Base-by-base conservation (phyloP, 2,329 filamentous ascomycete genomes). In the Colletotrichum sp. region DNA sequence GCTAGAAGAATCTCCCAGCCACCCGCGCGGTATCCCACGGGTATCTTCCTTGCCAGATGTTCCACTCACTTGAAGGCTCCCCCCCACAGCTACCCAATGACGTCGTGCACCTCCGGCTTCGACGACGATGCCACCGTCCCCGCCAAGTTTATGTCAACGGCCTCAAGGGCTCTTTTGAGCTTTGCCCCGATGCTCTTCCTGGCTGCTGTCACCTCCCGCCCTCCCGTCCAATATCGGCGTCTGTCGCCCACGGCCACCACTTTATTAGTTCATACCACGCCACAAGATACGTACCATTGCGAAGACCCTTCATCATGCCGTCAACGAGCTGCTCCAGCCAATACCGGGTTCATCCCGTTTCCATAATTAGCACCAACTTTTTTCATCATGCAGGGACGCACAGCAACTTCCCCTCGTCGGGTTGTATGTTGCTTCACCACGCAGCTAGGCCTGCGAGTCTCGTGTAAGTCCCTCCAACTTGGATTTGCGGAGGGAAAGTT, bases 101-200 rank as follows among this genome's bases (percentile, higher is more conserved):
- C 70, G 74, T 75, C 70, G 74, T 69, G 57, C 48, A 66, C 64
- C 70, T 75, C 64, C 59, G 70, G 63, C 59, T 65, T 75, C 74
- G 59, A 75, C 70, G 32, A 73, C 70, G 48, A 75, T 65, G 36
- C 64, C 59, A 73, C 70, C 66, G 30, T 67, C 70, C 57, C 74
- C 70, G 71, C 74, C 70, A 75, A 65, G 70, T 75, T 75, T 65
- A 73, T 75, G 70, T 73, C 43, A 65, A 75, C 70, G 70, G 74
- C 43, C 65, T 73, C 32, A 26, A 73, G 59, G 36, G 16, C 36
- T 43, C 36, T 43, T 43, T 43, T 18, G 36, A 43, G 36, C 16
- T 43, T 43, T 73, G 59, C 24, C 32, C 73, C 59, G 73, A 75
- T 48, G 57, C 70, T 59, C 70, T 68, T 73, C 64, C 64, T 57